phyloP scores from a whole-genome alignment of 495 filamentous ascomycete genomes.

The Lophiotrema nucula region DNA sequence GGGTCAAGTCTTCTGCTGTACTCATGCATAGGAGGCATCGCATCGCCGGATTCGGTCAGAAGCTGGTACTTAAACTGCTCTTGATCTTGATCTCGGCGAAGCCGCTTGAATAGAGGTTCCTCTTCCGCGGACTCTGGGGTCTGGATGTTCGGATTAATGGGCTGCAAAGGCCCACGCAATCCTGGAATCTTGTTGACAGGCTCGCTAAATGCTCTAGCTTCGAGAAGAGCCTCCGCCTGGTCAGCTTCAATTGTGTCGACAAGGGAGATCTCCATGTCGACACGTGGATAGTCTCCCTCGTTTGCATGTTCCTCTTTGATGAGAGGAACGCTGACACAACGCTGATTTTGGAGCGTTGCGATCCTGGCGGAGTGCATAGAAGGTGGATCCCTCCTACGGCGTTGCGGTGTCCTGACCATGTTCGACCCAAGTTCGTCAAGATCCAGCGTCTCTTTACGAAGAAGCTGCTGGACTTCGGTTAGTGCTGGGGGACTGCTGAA shows the following conservation, averaged over 20 bases:
- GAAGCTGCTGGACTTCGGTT: neutral
- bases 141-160: constrained; percentile 21
- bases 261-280: too few species aligned
- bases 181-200: neutral
- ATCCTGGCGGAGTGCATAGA: neutral
- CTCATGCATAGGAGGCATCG: constrained; percentile 7
- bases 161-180: constrained; percentile 4
- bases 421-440: constrained; percentile 36
- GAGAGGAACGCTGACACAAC: constrained; percentile 24
- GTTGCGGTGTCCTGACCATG: constrained; percentile 28
- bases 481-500: constrained; percentile 34
- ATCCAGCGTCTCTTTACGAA: constrained; percentile 41
- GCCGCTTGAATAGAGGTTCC: constrained; percentile 10
- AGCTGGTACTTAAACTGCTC: neutral
- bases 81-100: neutral
- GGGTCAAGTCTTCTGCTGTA: neutral
- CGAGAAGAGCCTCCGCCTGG: neutral
- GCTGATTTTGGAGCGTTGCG: constrained; percentile 22
- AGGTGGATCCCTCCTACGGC: neutral
- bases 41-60: constrained; percentile 20
- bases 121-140: neutral
- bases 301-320: constrained; percentile 19
- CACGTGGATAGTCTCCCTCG: too few species aligned
- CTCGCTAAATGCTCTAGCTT: constrained; percentile 23
- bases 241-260: too few species aligned